Evolutionary conservation across 768 basidiomycete genomes (phyloP).

Genomic region (Serendipita sp.): DNA sequence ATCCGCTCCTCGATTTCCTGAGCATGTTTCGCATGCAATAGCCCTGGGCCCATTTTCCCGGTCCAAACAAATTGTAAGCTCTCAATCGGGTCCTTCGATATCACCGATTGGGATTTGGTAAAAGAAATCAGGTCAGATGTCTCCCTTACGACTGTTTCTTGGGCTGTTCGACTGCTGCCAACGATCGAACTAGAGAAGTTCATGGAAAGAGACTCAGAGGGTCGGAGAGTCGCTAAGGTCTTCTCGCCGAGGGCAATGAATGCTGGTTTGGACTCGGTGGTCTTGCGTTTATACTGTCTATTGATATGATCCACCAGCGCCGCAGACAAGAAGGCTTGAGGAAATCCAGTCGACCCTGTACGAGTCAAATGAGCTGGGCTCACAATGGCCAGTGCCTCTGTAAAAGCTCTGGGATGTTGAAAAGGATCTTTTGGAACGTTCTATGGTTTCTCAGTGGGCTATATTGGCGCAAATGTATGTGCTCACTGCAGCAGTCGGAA

Average conservation of each 20-base stretch:
- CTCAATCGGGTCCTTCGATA: slow-evolving; percentile 2
- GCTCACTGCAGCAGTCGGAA: slow-evolving; percentile 24
- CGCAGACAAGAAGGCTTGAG: not conserved
- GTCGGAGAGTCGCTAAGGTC: not conserved
- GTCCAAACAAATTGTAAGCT: slow-evolving; percentile 2
- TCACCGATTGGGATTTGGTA: not conserved
- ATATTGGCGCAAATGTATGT: slow-evolving; percentile 17
- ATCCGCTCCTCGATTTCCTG: not conserved
- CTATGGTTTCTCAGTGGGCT: slow-evolving; percentile 11
- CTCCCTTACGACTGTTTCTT: not conserved
- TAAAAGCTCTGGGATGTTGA: slow-evolving; percentile 44
- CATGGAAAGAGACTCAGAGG: not conserved
- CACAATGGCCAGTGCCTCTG: slow-evolving; percentile 26
- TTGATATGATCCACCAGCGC: not conserved
- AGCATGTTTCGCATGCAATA: not conserved
- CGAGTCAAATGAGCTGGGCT: not conserved
- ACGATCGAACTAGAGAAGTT: not conserved
- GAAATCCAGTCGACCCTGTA: not conserved
- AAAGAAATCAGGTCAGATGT: not conserved
- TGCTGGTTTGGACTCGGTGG: not conserved
- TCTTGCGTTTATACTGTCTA: slow-evolving; percentile 1
- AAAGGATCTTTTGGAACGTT: slow-evolving; percentile 63
- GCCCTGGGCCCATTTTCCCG: not conserved
- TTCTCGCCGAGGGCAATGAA: not conserved
- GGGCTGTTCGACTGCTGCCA: not conserved